Conservation (phyloP, 805 yeast species). For the Cyberlindnera maclurae region DNA sequence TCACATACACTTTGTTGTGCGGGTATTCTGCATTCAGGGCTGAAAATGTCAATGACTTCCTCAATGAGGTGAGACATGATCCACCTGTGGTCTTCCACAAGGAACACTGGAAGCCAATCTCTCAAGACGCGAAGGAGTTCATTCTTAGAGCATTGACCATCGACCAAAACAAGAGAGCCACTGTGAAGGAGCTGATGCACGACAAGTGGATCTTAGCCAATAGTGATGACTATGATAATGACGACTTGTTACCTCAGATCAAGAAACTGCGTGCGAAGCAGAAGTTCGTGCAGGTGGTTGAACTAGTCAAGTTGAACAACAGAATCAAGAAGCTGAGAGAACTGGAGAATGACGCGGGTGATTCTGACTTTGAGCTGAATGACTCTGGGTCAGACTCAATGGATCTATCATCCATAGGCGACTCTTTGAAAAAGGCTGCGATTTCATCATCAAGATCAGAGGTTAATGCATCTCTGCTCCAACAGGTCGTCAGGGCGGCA, state of each 20-base stretch:
- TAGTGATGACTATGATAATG: conserved; percentile 35
- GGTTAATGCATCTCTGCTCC: conserved; percentile 50
- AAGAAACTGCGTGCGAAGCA: conserved; percentile 76
- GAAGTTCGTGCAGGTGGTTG: conserved; percentile 81
- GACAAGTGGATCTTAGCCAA: conserved; percentile 71
- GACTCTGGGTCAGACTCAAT: conserved; percentile 6
- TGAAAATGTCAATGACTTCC: conserved; percentile 73
- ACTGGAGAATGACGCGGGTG: conserved; percentile 32
- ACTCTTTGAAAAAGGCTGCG: conserved; percentile 10
- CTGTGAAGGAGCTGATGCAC: conserved; percentile 53
- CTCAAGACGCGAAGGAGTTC: conserved; percentile 74
- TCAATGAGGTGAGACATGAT: conserved; percentile 66
- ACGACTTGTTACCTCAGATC: conserved; percentile 76
- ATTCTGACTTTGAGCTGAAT: conserved; percentile 16
- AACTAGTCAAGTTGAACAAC: conserved; percentile 74
- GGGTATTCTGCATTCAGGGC: conserved; percentile 92
- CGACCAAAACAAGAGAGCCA: conserved; percentile 62
- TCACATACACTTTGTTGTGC: conserved; percentile 80
- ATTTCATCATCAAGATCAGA: conserved; percentile 10
- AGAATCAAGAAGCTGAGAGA: conserved; percentile 65
- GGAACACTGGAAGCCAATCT: conserved; percentile 78
- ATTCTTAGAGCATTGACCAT: conserved; percentile 63
- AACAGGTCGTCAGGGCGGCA: conserved; percentile 66
- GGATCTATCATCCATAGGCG: conserved; percentile 19
- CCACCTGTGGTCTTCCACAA: conserved; percentile 80